Evolutionary conservation across 352 stramenopile genomes (phyloP), one percentile per base, ranked within the genome.

Genomic region (Pythium angustatum): DNA sequence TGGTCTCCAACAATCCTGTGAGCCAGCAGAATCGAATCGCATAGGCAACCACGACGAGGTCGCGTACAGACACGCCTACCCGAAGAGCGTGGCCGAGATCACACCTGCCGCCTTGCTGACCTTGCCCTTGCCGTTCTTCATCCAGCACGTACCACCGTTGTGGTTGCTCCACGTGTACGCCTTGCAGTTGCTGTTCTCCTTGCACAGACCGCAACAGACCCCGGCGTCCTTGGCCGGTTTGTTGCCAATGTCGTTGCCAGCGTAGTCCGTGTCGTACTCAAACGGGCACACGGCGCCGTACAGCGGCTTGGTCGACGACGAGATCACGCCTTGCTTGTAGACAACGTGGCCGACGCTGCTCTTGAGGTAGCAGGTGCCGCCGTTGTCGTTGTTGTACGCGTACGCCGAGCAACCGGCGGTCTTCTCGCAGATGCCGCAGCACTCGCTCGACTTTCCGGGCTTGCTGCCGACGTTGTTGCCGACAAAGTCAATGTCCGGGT

Each of bases 291-390:
- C 28, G 9, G 55, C 31, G 26, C 45, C 24, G 15, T 21, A 44
- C 14, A 60, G 34, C 30, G 36, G 30, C 8, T 50, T 22, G 10
- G 36, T 38, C 38, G 34, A 38, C 9, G 21, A 24, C 19, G 38
- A 38, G 24, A 33, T 45, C 48, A 22, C 49, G 51, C 48, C 62
- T 21, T 5, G 30, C 31, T 41, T 58, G 43, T 15, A 21, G 44
- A 12, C n/a, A n/a, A 33, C 36, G 21, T 65, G 58, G 38, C 58
- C 58, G 19, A 63, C 52, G 26, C 63, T 71, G 61, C 61, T 54
- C 48, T 58, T 51, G 34, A 88, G 65, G 62, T 68, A 88, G 58
- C 79, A 87, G 8, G 75, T 87, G 9, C 79, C 79, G 27, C 69
- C 62, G 49, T 79, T 83, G 65, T 71, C 74, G 60, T 75, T 73